phyloP scores from a whole-genome alignment of 257 asterid genomes.

The Ligustrum vulgare region DNA sequence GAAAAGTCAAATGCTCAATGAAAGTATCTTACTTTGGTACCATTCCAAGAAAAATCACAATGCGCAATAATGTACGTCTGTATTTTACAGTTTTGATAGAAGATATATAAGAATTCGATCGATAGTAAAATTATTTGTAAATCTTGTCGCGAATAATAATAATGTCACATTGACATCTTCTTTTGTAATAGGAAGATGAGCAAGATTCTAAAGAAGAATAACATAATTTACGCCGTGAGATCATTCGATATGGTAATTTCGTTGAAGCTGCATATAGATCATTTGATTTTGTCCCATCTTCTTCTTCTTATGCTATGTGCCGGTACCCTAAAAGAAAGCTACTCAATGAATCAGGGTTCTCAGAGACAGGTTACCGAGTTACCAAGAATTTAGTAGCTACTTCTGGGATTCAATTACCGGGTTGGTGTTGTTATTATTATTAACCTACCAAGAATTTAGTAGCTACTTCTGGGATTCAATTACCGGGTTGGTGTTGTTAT shows the following conservation, averaged over 20 bases:
- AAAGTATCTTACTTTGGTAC: not conserved
- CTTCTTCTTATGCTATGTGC: constrained; percentile 54
- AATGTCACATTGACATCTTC: no score
- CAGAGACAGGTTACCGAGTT: constrained; percentile 57
- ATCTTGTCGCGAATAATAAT: no score
- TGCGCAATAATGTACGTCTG: no score
- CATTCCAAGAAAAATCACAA: no score
- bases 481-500: constrained; percentile 78
- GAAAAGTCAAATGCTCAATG: not conserved
- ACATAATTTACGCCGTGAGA: constrained; percentile 55
- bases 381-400: constrained; percentile 59
- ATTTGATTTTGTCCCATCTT: constrained; percentile 58
- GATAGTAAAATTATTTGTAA: no score
- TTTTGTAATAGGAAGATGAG: no score
- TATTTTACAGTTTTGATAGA: not conserved
- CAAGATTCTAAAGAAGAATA: no score
- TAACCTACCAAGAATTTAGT: constrained; percentile 47
- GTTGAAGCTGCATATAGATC: constrained; percentile 75
- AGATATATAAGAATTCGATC: not conserved
- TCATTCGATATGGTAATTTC: constrained; percentile 69
- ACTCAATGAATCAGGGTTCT: constrained; percentile 37
- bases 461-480: constrained; percentile 65
- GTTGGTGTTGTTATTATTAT: no score
- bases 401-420: constrained; percentile 61
- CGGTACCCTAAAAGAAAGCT: constrained; percentile 44